phyloP scores from a whole-genome alignment of 1,284 basidiomycete species.

The Exsudoporus floridanus region DNA sequence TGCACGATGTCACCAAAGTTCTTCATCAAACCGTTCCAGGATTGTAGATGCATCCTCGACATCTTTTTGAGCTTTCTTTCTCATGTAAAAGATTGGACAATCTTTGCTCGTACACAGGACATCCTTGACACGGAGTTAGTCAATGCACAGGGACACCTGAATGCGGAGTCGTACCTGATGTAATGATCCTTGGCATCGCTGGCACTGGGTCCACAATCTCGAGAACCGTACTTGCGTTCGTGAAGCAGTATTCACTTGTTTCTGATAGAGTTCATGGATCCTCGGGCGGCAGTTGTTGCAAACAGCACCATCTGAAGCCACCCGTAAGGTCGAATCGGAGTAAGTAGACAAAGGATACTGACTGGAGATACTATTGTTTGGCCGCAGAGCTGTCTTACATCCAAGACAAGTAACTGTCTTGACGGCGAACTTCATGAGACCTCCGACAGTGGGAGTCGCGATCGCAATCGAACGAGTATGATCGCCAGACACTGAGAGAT shows the following conservation, averaged over 20 bases:
- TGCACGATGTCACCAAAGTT: conserved; percentile 51
- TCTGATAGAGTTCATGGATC: conserved; percentile 87
- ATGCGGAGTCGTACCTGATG: conserved; percentile 65
- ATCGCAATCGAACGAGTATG: conserved; percentile 93
- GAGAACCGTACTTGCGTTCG: conserved; percentile 87
- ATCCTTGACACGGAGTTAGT: conserved; percentile 53
- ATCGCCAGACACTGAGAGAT: conserved; percentile 77
- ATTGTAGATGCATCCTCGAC: conserved; percentile 79
- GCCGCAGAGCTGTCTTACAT: conserved; percentile 83
- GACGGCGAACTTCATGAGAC: conserved; percentile 96
- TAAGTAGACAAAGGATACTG: conserved; percentile 11
- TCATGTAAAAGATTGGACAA: conserved; percentile 97
- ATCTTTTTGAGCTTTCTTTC: conserved; percentile 96
- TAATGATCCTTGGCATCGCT: conserved; percentile 92
- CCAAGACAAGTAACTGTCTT: conserved; percentile 92
- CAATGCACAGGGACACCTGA: not conserved
- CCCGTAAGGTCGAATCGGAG: not conserved
- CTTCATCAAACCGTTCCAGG: conserved; percentile 80
- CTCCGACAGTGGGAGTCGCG: conserved; percentile 90
- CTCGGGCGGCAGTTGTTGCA: conserved; percentile 88
- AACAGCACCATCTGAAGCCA: conserved; percentile 74
- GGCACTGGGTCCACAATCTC: conserved; percentile 94
- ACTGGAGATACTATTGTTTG: conserved; percentile 74
- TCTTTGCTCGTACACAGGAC: conserved; percentile 96
- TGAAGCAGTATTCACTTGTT: conserved; percentile 76